phyloP scores from a whole-genome alignment of 2,329 filamentous ascomycete genomes.

The Cladosporium oxysporum region DNA sequence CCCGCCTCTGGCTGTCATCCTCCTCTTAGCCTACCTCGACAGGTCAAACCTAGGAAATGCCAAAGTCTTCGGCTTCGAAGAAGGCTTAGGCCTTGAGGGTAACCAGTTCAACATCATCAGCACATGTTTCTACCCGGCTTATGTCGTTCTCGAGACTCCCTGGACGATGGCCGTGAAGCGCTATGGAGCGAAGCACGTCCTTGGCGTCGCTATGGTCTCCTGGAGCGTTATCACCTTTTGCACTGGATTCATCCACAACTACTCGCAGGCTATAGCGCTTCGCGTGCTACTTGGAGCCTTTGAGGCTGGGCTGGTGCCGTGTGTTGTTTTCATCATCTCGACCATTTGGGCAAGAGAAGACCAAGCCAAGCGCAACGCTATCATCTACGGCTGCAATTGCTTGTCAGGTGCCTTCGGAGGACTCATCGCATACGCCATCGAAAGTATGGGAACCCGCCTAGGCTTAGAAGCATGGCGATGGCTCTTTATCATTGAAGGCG shows the following conservation, averaged over 20 bases:
- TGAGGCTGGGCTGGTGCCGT: conserved; percentile 35
- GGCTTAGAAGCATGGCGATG: conserved; percentile 30
- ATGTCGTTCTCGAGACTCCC: conserved; percentile 26
- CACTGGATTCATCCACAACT: conserved; percentile 37
- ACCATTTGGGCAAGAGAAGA: conserved; percentile 33
- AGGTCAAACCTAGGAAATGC: conserved; percentile 27
- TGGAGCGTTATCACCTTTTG: conserved; percentile 34
- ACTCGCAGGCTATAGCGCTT: conserved; percentile 32
- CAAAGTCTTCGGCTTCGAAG: conserved; percentile 26
- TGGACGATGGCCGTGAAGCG: conserved; percentile 31
- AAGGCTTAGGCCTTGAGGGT: conserved; percentile 24
- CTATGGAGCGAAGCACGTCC: conserved; percentile 28
- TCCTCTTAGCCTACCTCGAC: conserved; percentile 26
- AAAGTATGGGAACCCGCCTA: conserved; percentile 32
- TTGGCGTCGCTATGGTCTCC: conserved; percentile 27
- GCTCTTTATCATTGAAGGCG: conserved; percentile 27
- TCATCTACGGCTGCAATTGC: conserved; percentile 30
- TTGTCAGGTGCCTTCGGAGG: conserved; percentile 33
- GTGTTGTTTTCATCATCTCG: conserved; percentile 33
- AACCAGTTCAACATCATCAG: conserved; percentile 28
- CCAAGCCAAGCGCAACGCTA: conserved; percentile 34
- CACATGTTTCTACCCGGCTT: conserved; percentile 27
- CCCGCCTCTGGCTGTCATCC: conserved; percentile 24
- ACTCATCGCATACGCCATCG: conserved; percentile 32
- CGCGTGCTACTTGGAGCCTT: conserved; percentile 33